These are phyloP conservation scores for Ogataea pignaliae DNA, from an alignment of 805 yeast species.

Conservation along the genomic window DNA sequence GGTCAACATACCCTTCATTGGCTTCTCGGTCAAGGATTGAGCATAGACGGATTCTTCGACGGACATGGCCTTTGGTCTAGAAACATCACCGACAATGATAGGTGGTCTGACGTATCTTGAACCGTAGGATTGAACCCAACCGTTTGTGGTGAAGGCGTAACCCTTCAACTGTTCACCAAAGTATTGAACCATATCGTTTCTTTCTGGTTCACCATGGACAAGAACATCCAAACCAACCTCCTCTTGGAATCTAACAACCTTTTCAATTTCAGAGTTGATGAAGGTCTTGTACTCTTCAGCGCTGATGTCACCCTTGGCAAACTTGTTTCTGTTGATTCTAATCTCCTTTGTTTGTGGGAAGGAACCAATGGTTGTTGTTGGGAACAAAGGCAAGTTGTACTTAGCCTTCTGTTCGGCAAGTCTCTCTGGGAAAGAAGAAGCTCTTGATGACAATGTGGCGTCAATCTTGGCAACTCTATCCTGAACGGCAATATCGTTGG, in stretches of 20 bases:
- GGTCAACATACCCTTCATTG: constrained; percentile 99
- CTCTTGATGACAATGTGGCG: constrained; percentile 76
- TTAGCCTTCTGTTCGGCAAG: constrained; percentile 79
- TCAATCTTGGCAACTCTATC: constrained; percentile 76
- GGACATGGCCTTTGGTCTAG: constrained; percentile 97
- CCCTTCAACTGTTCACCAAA: constrained; percentile 99
- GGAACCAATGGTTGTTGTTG: constrained; percentile 99
- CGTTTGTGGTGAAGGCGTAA: constrained; percentile 96
- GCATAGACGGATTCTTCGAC: constrained; percentile 99
- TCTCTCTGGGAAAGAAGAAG: constrained; percentile 81
- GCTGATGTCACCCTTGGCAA: constrained; percentile 92
- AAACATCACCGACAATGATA: constrained; percentile 96
- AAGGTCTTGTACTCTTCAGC: constrained; percentile 93
- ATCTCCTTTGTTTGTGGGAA: constrained; percentile 99
- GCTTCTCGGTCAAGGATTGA: constrained; percentile 90
- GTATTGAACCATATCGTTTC: constrained; percentile 99
- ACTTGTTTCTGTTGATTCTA: constrained; percentile 97
- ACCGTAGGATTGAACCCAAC: constrained; percentile 99
- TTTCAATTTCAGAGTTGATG: constrained; percentile 94
- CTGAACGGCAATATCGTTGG: constrained; percentile 89
- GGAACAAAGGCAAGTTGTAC: constrained; percentile 96
- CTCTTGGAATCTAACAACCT: constrained; percentile 98
- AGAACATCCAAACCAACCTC: constrained; percentile 96
- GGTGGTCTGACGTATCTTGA: constrained; percentile 99
- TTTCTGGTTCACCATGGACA: constrained; percentile 99